Conservation (phyloP, 2,329 filamentous ascomycete species). For the Colletotrichum scovillei region DNA sequence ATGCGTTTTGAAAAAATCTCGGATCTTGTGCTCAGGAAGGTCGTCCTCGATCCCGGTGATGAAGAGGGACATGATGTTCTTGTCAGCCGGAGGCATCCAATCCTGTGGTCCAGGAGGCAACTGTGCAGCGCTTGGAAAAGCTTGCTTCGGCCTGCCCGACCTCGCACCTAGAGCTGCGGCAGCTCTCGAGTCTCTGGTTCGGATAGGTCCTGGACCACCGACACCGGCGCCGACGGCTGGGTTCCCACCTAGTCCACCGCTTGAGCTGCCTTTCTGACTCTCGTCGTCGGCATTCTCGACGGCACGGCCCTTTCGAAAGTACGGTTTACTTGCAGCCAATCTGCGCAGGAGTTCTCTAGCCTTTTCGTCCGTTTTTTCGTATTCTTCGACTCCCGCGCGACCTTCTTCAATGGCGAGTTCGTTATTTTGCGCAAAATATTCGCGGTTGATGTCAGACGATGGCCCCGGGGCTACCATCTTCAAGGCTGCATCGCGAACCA, state of each 20-base stretch:
- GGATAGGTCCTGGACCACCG: constrained; percentile 79
- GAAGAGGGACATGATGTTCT: constrained; percentile 91
- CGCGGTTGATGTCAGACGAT: constrained; percentile 90
- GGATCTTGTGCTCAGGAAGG: constrained; percentile 89
- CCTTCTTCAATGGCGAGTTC: constrained; percentile 96
- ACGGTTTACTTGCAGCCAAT: constrained; percentile 92
- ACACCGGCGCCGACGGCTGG: constrained; percentile 65
- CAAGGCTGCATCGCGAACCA: constrained; percentile 92
- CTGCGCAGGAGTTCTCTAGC: constrained; percentile 87
- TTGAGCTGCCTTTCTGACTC: constrained; percentile 42
- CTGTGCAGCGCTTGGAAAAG: constrained; percentile 78
- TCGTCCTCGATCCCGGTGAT: constrained; percentile 97
- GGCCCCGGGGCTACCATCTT: constrained; percentile 98
- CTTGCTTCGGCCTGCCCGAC: constrained; percentile 60
- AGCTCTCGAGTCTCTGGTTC: constrained; percentile 75
- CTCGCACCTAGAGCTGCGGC: constrained; percentile 61
- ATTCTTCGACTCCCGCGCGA: constrained; percentile 84
- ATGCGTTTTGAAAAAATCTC: constrained; percentile 88
- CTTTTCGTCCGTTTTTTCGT: constrained; percentile 97
- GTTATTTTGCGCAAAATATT: constrained; percentile 98
- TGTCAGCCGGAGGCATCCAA: constrained; percentile 85
- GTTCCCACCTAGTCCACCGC: constrained; percentile 50
- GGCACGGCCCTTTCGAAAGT: constrained; percentile 88
- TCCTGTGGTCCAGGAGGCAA: constrained; percentile 86
- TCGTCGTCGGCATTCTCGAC: constrained; percentile 68